Evolutionary conservation across 2,329 filamentous ascomycete species (phyloP).

Genomic region (Tolypocladium inflatum): DNA sequence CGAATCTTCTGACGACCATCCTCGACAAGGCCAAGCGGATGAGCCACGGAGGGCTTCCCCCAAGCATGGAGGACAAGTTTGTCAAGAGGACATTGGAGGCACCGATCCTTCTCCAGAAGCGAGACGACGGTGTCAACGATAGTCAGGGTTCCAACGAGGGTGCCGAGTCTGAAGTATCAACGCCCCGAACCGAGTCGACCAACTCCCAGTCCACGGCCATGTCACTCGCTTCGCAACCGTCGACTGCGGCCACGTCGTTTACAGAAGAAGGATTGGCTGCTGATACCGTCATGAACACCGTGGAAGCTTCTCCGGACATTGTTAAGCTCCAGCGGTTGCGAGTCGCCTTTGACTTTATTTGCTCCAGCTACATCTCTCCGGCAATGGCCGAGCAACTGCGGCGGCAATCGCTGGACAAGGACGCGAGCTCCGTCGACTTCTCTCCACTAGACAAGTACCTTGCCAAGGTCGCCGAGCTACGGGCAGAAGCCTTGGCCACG

Average conservation of each 20-base stretch:
- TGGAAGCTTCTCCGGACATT: constrained; percentile 39
- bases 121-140: constrained; percentile 31
- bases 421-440: constrained; percentile 48
- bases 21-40: constrained; percentile 64
- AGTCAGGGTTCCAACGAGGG: constrained; percentile 5
- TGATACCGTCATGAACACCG: constrained; percentile 28
- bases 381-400: constrained; percentile 31
- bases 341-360: constrained; percentile 56
- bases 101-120: constrained; percentile 61
- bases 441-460: constrained; percentile 62
- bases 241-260: constrained; percentile 37
- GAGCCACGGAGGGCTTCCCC: constrained; percentile 55
- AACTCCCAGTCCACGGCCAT: constrained; percentile 31
- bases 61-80: constrained; percentile 78
- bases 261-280: constrained; percentile 19
- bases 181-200: constrained; percentile 13
- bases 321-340: constrained; percentile 52
- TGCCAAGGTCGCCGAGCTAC: constrained; percentile 52
- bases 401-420: constrained; percentile 25
- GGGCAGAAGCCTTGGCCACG: constrained; percentile 60
- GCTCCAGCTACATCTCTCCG: constrained; percentile 47
- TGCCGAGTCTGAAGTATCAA: constrained; percentile 11
- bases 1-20: constrained; percentile 58
- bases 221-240: constrained; percentile 27
- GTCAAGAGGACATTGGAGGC: constrained; percentile 66